Evolutionary conservation across 805 yeast species (phyloP).

Genomic region (Hanseniaspora mollemarum): DNA sequence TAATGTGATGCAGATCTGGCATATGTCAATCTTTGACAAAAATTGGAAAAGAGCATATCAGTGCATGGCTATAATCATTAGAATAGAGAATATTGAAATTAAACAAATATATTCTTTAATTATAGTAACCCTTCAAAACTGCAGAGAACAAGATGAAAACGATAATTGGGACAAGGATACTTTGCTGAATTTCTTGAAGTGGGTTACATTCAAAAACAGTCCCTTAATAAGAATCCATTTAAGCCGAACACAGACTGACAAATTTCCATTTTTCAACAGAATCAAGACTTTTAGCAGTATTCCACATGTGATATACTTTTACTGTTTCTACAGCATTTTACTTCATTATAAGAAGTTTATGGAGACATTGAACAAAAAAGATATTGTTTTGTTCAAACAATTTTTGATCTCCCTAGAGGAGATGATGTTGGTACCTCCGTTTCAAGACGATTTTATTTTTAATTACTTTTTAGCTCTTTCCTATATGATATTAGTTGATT

Average conservation of each 20-base stretch:
- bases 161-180: neutral
- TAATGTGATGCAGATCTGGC: conserved; percentile 36
- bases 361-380: conserved; percentile 2
- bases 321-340: conserved; percentile 4
- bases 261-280: conserved; percentile 9
- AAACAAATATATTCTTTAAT: conserved; percentile 56
- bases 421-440: conserved; percentile 13
- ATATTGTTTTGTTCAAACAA: neutral
- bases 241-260: conserved; percentile 4
- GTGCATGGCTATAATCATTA: conserved; percentile 39
- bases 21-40: conserved; percentile 36
- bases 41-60: conserved; percentile 50
- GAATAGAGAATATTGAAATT: conserved; percentile 42
- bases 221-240: conserved; percentile 1
- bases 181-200: conserved; percentile 2
- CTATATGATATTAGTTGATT: conserved; percentile 10
- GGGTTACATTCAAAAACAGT: conserved; percentile 2
- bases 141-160: neutral
- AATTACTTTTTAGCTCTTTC: conserved; percentile 9
- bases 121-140: conserved; percentile 37
- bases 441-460: conserved; percentile 10
- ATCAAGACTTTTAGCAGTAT: conserved; percentile 9
- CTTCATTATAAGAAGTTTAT: conserved; percentile 8
- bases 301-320: conserved; percentile 9
- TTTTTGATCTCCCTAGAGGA: conserved; percentile 11